Evolutionary conservation across 2,329 filamentous ascomycete species (phyloP).

Genomic region (Diaporthe caulivora): DNA sequence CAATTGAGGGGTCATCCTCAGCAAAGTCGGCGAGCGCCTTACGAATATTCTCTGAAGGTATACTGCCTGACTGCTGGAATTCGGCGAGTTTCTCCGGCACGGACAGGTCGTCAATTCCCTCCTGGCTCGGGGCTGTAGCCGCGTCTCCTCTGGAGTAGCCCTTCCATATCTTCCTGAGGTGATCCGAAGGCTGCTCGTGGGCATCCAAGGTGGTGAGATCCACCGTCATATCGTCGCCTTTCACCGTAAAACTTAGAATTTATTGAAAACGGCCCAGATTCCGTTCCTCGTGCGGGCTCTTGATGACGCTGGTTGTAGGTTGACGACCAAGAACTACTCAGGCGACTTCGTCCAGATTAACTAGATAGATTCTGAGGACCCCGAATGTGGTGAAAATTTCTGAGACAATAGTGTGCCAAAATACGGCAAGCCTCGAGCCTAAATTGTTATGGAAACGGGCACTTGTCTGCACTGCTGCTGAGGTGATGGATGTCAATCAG

Average conservation of each 20-base stretch:
- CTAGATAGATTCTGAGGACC: background rate
- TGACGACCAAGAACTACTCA: background rate
- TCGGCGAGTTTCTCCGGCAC: slow-evolving; percentile 52
- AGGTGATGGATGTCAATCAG: background rate
- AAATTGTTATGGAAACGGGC: background rate
- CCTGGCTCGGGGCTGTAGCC: slow-evolving; percentile 62
- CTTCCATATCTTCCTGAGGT: slow-evolving; percentile 81
- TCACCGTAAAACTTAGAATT: no score
- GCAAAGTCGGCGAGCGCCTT: slow-evolving; percentile 58
- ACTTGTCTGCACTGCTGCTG: background rate
- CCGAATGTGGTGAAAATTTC: no score
- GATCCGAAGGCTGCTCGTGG: slow-evolving; percentile 80
- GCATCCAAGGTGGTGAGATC: slow-evolving; percentile 73
- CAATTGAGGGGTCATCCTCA: slow-evolving; percentile 48
- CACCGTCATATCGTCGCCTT: slow-evolving; percentile 50
- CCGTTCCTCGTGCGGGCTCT: background rate
- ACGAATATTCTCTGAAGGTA: slow-evolving; percentile 57
- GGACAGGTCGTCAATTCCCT: slow-evolving; percentile 68
- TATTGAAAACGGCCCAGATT: no score
- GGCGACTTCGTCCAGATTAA: background rate
- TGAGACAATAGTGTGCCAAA: background rate
- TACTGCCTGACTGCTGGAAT: slow-evolving; percentile 60
- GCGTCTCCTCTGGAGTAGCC: slow-evolving; percentile 73
- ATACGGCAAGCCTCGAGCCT: background rate
- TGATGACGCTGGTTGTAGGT: background rate